phyloP scores from a whole-genome alignment of 176 grass and related monocot genomes.

The Oryza glumipatula region DNA sequence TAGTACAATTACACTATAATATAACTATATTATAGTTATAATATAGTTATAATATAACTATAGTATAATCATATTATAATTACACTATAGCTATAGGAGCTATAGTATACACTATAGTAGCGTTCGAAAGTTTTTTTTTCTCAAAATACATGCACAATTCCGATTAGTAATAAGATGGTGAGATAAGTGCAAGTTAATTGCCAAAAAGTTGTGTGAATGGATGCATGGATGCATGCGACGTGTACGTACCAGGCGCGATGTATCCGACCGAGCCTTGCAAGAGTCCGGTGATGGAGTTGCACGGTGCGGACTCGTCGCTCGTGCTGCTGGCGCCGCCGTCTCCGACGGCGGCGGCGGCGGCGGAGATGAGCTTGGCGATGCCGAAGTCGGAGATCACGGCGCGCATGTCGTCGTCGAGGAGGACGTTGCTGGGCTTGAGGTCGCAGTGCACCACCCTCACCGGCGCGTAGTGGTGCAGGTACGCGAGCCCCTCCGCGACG shows the following conservation, averaged over 20 bases:
- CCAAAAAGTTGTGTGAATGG: neutral
- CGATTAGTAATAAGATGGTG: neutral
- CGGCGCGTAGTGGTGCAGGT: conserved; percentile 87
- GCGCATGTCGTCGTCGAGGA: conserved; percentile 80
- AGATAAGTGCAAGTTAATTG: neutral
- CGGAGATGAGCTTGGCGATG: conserved; percentile 74
- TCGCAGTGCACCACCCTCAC: conserved; percentile 83
- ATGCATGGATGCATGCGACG: neutral
- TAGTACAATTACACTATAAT: too few species aligned
- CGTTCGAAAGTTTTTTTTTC: too few species aligned
- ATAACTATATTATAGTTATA: too few species aligned
- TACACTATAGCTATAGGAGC: too few species aligned
- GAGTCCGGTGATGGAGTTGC: conserved; percentile 82
- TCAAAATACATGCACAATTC: too few species aligned
- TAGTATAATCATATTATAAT: too few species aligned
- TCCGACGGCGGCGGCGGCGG: neutral
- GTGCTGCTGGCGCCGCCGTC: conserved; percentile 28
- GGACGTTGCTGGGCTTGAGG: conserved; percentile 88
- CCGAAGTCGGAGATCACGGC: conserved; percentile 96
- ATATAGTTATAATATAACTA: too few species aligned
- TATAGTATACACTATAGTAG: too few species aligned
- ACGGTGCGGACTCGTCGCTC: conserved; percentile 51
- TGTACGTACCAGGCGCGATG: conserved; percentile 81
- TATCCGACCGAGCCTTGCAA: conserved; percentile 85
- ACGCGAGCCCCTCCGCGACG: conserved; percentile 86